Base-by-base conservation (phyloP, 495 filamentous ascomycete species). In the Trichoderma parareesei region DNA sequence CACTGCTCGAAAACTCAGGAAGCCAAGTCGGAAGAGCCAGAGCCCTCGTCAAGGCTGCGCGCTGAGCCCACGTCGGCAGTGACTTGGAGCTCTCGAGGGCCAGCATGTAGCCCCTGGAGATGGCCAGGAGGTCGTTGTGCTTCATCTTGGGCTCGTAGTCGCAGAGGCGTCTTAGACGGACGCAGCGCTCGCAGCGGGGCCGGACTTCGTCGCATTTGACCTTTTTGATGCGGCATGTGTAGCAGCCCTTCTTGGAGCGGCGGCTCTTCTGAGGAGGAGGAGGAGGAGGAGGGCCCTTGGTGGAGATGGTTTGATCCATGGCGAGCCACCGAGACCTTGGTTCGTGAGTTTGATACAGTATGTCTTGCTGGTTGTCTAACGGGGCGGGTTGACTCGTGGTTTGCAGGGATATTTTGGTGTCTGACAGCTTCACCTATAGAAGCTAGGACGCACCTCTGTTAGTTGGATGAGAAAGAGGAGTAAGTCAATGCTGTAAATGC, bases 131-230 rank as follows among this genome's bases (percentile, higher is more conserved):
- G 53, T 57, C 53, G 18, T 57, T 57, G 53, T 57, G 53, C 14
- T 57, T 57, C 27, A 57, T 57, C 53, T 37, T 57, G 9, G 53
- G 53, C 33, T 57, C 27, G 27, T 57, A 57, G 11, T 57, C 53
- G 37, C 53, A 57, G 27, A 57, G 53, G 27, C 53, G 53, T 37
- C 53, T 57, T 38, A 57, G 33, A 13, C 53, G 53, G 11, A 57
- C 53, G 27, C 53, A 57, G 9, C 53, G 27, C 20, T 57, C 20
- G 27, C 53, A 57, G 11, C 53, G 8, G 3, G 53, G 53, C 53
- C 53, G 53, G 8, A 57, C 53, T 16, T 57, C 53, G 33, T 57
- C 53, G 16, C 53, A 57, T 57, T 57, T 57, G 53, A 57, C 53
- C 7, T 57, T 57, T 2, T 57, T 57, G 53, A 57, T 57, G 33